Evolutionary conservation across 805 yeast genomes (phyloP).

Genomic region (Candida succiphila): DNA sequence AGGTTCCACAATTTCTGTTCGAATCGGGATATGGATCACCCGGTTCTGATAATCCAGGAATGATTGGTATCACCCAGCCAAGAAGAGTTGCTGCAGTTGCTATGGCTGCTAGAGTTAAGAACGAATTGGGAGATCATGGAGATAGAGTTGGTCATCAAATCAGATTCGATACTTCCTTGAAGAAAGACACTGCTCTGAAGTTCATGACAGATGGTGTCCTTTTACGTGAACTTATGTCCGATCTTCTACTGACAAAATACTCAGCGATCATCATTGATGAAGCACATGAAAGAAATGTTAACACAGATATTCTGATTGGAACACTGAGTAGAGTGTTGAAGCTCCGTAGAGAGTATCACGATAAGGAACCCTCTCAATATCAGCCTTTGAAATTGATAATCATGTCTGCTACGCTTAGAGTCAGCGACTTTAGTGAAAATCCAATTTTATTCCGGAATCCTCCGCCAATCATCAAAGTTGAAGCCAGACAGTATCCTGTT

Average conservation of each 20-base stretch:
- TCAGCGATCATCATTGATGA: constrained; percentile 89
- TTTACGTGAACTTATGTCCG: constrained; percentile 86
- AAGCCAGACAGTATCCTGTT: constrained; percentile 92
- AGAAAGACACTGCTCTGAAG: constrained; percentile 60
- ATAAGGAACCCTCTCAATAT: constrained; percentile 32
- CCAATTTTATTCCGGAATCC: constrained; percentile 49
- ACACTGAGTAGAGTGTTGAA: constrained; percentile 81
- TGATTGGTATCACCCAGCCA: constrained; percentile 96
- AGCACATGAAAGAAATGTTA: constrained; percentile 95
- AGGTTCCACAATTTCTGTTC: constrained; percentile 89
- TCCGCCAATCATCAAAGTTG: constrained; percentile 86
- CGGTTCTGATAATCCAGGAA: constrained; percentile 65
- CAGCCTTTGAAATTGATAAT: constrained; percentile 73
- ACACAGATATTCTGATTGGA: constrained; percentile 93
- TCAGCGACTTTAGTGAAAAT: constrained; percentile 87
- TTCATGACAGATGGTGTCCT: constrained; percentile 95
- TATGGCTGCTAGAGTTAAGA: constrained; percentile 73
- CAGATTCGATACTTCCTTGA: constrained; percentile 64
- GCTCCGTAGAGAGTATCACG: constrained; percentile 50
- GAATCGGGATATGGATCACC: constrained; percentile 82
- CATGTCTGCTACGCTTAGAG: constrained; percentile 97
- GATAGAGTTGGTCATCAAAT: constrained; percentile 71
- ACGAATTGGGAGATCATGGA: constrained; percentile 68
- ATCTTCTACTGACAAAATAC: constrained; percentile 70
- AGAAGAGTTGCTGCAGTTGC: constrained; percentile 92